Evolutionary conservation across 331 rosid genomes (phyloP), one percentile per base, ranked within the genome.

Genomic region (Acacia pycnantha): DNA sequence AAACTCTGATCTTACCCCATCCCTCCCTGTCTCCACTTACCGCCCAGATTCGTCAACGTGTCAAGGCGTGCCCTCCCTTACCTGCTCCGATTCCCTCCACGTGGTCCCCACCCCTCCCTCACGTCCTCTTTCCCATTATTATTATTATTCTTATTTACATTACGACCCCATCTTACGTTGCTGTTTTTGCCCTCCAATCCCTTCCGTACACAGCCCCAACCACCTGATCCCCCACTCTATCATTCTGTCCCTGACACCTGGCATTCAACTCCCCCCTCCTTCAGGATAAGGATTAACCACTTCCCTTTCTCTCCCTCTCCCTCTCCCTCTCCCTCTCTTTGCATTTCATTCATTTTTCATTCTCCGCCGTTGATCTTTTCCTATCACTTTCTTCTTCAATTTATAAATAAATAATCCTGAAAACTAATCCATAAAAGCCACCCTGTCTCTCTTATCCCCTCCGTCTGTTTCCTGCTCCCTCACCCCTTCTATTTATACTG

Each of bases 41-140:
- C 85, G 68, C 18, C 86, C 85, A 70, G 11, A 61, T 65, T 59
- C 43, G 15, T 78, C 79, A 29, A 77, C 92, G 88, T 81, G 87
- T 80, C 70, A 61, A 5, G n/a, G 14, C 3, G 4, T 2, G 1
- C 47, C 50, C 35, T 18, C 61, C 80, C 54, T 73, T 15, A 3
- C 27, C 13, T 10, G 12, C 29, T 54, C 13, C 62, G 2, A 21
- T 54, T 19, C 3, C 19, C 19, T 10, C 65, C 47, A 50, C 77
- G 47, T 47, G 47, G 62, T 21, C 24, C 44, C 31, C 67, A 5
- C 3, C 70, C 29, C 67, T 11, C 8, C 70, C 46, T 14, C 56
- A 69, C 12, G 5, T 48, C 53, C 19, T 48, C 58, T 51, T 18
- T 70, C 19, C 40, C 65, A 19, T 19, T 8, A 53, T 53, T 8